Base-by-base conservation (phyloP, 1,284 basidiomycete genomes). In the Pseudozyma hubeiensis region DNA sequence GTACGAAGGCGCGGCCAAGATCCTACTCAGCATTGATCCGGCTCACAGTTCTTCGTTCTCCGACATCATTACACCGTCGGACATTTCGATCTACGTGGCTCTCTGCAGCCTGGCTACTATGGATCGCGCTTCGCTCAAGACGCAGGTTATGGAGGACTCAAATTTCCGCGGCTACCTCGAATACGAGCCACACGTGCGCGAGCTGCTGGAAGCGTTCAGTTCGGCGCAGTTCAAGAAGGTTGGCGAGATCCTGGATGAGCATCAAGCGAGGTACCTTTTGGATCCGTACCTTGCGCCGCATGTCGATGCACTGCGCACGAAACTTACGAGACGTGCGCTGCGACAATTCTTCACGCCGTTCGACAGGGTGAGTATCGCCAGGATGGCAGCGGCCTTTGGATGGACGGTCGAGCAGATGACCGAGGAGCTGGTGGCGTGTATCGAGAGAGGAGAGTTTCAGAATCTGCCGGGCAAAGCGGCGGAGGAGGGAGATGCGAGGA, bases 311-410 rank as follows among this genome's bases (percentile, higher is more conserved):
- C 53, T 77, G 19, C 47, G 64, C 29, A 87, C 87, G 66, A 86
- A 88, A 9, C 53, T 81, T 19, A 70, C 39, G 17, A 34, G 56
- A 14, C 90, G 89, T 58, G 70, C 77, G 1, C 53, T 84, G 2
- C 62, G 67, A 33, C 76, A 81, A 30, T 94, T 94, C 85, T 92
- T 94, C 87, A 88, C 90, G 71, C 93, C 93, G 0, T 95, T 93
- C 82, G 86, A 90, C 44, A 89, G 91, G 16, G 92, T 95, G 81
- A 88, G 89, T 71, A 88, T 96, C 29, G 88, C 90, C 43, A 88
- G 91, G 34, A 92, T 95, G 91, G 90, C 90, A 41, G 85, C 85
- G 2, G 92, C 92, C 4, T 94, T 96, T 78, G 93, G 93, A 7
- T 92, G 92, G 90, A 87, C 87, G 0, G 85, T 91, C 5, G 88